Base-by-base conservation (phyloP, 441 rosid species). In the Erodium moschatum region DNA sequence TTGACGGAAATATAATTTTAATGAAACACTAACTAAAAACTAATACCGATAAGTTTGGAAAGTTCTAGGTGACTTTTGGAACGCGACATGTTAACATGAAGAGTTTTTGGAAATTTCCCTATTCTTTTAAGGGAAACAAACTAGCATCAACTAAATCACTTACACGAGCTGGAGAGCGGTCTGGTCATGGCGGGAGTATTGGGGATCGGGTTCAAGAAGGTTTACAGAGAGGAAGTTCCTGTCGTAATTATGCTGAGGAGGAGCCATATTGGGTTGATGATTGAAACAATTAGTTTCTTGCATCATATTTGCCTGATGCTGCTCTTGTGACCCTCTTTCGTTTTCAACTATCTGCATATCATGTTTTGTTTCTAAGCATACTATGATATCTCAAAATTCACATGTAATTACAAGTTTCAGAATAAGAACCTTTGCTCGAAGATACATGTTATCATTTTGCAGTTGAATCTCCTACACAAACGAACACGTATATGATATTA, bases 141-240 rank as follows among this genome's bases (percentile, higher is more conserved):
- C 27, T 24, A 24, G 2, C 27, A 24, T 24, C 2, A 24, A 0
- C 27, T 24, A 24, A 24, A 24, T 33, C 67, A 42, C 78, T 82
- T 81, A 91, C 80, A 91, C 97, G 58, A 91, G 91, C 67, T 85
- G 97, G 69, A 87, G 97, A 73, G 91, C 83, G 66, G 86, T 82
- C 64, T 82, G 85, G 66, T 85, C 88, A 2, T 78, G 76, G 40
- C 74, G 83, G 72, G 92, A 81, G 79, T 82, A 88, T 8, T 85
- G 89, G 69, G 79, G 83, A 78, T 75, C 84, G 15, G 89, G 85
- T 70, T 90, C 88, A 68, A 87, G 73, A 79, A 86, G 82, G 71
- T 83, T 85, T 31, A 88, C 88, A 4, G 90, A 81, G 29, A 88
- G 81, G 74, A 81, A 88, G 74, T 75, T 82, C 18, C 84, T 80